Conservation (phyloP, 164 flowering plant species). For the grape (Vitis vinifera) region ASM3070453v1 NC_081814.1:2778001-2778500, state of each 20-base stretch:
- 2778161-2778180: not conserved
- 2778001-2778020: not conserved
- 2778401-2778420: constrained; percentile 16
- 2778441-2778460: constrained; percentile 16
- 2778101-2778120: not conserved
- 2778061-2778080: not conserved
- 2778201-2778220: not conserved
- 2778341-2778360: constrained; percentile 87
- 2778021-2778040: not conserved
- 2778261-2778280: constrained; percentile 56
- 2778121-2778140: not conserved
- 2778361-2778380: constrained; percentile 89
- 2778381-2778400: constrained; percentile 93
- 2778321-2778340: constrained; percentile 71
- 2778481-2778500: constrained; percentile 43
- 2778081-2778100: not conserved
- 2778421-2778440: constrained; percentile 12
- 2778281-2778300: constrained; percentile 61
- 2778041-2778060: not conserved
- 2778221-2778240: constrained; percentile 2
- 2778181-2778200: not conserved
- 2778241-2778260: constrained; percentile 90
- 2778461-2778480: constrained; percentile 31
- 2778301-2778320: constrained; percentile 60
- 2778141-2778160: not conserved